phyloP scores from a whole-genome alignment of 106 monocot species.

The Narthecium ossifragum region DNA sequence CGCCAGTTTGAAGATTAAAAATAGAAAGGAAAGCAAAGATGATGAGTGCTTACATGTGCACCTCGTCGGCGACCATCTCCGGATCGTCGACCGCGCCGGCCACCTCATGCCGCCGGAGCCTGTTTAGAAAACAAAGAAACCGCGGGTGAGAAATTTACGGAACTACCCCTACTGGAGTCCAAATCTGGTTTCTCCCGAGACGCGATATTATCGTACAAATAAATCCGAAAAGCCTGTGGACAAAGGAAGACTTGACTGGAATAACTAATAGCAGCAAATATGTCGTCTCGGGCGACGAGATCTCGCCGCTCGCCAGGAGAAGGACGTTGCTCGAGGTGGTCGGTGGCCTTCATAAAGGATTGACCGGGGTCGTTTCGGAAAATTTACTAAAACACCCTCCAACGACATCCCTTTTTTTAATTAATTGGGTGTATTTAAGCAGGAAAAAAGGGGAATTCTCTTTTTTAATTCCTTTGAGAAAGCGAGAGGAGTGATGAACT shows the following conservation, averaged over 20 bases:
- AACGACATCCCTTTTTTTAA: no score
- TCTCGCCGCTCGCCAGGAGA: no score
- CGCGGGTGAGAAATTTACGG: not conserved
- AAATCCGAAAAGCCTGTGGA: not conserved
- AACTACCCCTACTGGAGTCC: not conserved
- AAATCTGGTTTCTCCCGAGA: not conserved
- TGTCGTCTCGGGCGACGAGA: no score
- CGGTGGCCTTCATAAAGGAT: no score
- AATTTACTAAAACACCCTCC: no score
- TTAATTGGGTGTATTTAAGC: no score
- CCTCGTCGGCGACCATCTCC: slow-evolving; percentile 3
- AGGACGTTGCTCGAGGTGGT: no score
- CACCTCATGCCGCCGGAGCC: not conserved
- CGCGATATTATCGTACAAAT: not conserved
- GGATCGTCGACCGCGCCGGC: slow-evolving; percentile 12
- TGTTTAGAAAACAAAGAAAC: not conserved
- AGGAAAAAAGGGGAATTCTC: no score
- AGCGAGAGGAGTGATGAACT: not conserved
- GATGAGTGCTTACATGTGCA: slow-evolving; percentile 1
- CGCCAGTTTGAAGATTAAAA: not conserved
- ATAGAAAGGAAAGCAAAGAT: not conserved
- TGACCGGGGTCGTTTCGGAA: no score
- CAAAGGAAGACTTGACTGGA: not conserved
- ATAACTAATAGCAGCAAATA: no score
- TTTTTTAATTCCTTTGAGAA: not conserved